A percentile compares a stretch with the other conserved stretches of the same genome.
Conservation (phyloP, 768 basidiomycete genomes). For the Auriscalpium vulgare region DNA sequence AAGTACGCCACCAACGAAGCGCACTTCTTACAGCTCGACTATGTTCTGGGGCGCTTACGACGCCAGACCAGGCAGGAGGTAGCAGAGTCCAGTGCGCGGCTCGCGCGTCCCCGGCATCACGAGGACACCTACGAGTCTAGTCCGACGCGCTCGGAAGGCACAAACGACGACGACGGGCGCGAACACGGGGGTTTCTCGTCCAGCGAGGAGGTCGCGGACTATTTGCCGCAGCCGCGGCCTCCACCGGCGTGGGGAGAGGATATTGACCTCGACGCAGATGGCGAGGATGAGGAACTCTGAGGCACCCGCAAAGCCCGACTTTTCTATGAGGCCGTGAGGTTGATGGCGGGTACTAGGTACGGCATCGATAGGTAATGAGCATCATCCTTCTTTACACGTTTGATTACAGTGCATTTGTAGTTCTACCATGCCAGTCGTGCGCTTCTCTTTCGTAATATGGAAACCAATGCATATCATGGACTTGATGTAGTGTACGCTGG, state of each 20-base stretch:
- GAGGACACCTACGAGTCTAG: neutral
- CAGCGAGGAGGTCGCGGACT: constrained; percentile 14
- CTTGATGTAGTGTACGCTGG: no score
- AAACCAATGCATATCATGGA: neutral
- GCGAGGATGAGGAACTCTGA: neutral
- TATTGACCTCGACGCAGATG: constrained; percentile 1
- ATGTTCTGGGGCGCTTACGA: constrained; percentile 54
- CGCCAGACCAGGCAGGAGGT: constrained; percentile 35
- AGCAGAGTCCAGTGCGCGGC: constrained; percentile 11
- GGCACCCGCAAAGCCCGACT: neutral
- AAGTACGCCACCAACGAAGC: constrained; percentile 71
- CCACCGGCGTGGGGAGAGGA: constrained; percentile 8
- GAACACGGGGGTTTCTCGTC: constrained; percentile 4
- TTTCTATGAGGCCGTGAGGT: neutral
- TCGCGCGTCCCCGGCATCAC: neutral
- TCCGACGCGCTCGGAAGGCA: constrained; percentile 1
- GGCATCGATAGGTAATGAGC: neutral
- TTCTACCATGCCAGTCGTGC: neutral
- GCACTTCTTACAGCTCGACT: constrained; percentile 78
- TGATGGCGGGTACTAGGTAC: neutral
- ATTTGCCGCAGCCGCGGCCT: constrained; percentile 9
- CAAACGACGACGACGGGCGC: neutral
- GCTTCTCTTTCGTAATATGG: neutral
- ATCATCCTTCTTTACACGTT: neutral
- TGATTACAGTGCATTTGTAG: neutral